Evolutionary conservation across 257 asterid genomes (phyloP), one percentile per base, ranked within the genome.

Genomic region (Nicotiana paniculata): DNA sequence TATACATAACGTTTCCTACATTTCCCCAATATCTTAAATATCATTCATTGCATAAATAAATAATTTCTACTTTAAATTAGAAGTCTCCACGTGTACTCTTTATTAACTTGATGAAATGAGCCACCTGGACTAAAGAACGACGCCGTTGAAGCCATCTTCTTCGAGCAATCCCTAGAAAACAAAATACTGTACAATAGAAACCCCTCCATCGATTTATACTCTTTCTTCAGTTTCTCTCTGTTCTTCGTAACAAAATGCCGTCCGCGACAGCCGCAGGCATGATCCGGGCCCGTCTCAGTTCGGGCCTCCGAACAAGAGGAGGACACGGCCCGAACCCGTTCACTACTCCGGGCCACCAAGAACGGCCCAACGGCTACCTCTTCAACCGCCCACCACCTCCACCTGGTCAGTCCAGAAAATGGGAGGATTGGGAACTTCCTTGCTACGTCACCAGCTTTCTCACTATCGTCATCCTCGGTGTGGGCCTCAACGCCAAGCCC

Each of bases 361-460:
- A 91, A 53, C 87, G 90, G 63, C 95, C 97, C 46, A 93, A 93
- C 74, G 97, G 97, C 4, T 90, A 88, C 79, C 85, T 91, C 51
- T 88, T 92, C 86, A 93, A 82, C 85, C 90, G 91, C 24, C 85
- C 92, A 3, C 95, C 92, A 18, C 90, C 81, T 48, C 94, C 92
- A 46, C 86, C 92, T 6, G 96, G 96, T 9, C 86, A 85, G 83
- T 85, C 95, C 13, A 86, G 93, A 39, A 92, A 90, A 62, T 93
- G 98, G 98, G 98, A 94, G 75, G 99, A 95, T 77, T 95, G 98
- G 98, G 97, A 95, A 89, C 93, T 95, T 3, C 97, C 98, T 24
- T 95, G 96, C 86, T 95, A 95, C 77, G 0, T 95, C 85, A 93
- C 97, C 54, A 89, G 96, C 89, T 93, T 93, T 85, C 91, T 95